Base-by-base conservation (phyloP, 768 basidiomycete genomes). In the Suillus luteus region DNA sequence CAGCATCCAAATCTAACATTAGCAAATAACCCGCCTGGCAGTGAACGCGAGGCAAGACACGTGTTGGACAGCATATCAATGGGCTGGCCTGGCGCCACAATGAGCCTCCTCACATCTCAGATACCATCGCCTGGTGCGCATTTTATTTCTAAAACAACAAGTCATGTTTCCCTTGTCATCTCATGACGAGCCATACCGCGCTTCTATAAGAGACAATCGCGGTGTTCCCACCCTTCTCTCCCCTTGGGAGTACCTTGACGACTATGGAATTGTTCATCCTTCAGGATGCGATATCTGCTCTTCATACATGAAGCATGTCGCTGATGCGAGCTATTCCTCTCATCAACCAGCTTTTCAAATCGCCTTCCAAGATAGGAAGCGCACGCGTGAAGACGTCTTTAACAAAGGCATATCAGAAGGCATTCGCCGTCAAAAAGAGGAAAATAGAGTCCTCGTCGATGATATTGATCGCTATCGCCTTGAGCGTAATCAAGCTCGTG, bases 391-490 rank as follows among this genome's bases (percentile, higher is more conserved):
- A 61, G 76, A 75, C 14, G 67, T 74, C 63, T 78, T 74, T 68
- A 75, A 67, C 69, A 81, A 79, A 66, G 80, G 80, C 17, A 14
- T 81, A 54, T 64, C 68, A 33, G 80, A 81, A 62, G 80, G 80
- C 59, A 67, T 76, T 9, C 77, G 80, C 24, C 79, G 75, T 49
- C 80, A 81, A 52, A 77, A 77, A 63, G 74, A 75, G 55, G 78
- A 81, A 51, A 75, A 79, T 44, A 71, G 75, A 41, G 74, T 73
- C 37, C 71, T 76, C 12, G 66, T 73, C 38, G 75, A 80, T 59
- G 72, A 72, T 17, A 49, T 68, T 12, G 80, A 81, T 57, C 73
- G 66, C 46, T 73, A 70, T 62, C 76, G 72, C 52, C 64, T 69
- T 55, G 78, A 80, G 71, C 75, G 77, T 61, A 75, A 73, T 59